Evolutionary conservation across 768 basidiomycete species (phyloP), one percentile per base, ranked within the genome.

Genomic region (Podaxis sp.): DNA sequence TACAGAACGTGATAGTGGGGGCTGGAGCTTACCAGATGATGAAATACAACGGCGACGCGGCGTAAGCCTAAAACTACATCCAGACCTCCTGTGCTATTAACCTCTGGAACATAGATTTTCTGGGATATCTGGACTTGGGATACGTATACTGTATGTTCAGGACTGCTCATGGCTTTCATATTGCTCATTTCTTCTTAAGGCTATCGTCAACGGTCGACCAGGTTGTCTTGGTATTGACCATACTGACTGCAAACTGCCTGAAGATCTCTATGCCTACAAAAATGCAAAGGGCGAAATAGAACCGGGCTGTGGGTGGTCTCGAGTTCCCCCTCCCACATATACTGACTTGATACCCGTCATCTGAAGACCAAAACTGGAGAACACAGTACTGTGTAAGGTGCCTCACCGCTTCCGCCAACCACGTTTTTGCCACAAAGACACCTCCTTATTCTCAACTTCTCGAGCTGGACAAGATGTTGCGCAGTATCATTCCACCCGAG

Each of bases 101-200:
- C 19, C n/a, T 41, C 50, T 29, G 15, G 17, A 24, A 25, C 27
- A 29, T 60, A 76, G 75, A 66, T 84, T 41, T 85, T 84, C 68
- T 85, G 84, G 84, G 83, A 85, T 60, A 69, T 84, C 8, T 81
- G 76, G 66, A 73, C 76, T 17, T 81, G 77, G 73, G 82, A 85
- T 66, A 71, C 76, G 7, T 85, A 82, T 80, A 75, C 76, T 57
- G 82, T 80, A 63, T 60, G 77, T 74, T 17, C 12, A 49, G 63
- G 61, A 25, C 36, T 33, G 27, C 55, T 63, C 49, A 29, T 6
- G 4, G 19, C 22, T 53, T 38, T 47, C 60, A 27, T 3, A 25
- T 52, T 55, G 9, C 57, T 62, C 51, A 50, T 58, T 33, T 27
- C 51, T 13, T 57, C 2, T 25, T 1, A 41, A 84, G 81, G 77